Conservation (phyloP, 495 filamentous ascomycete genomes). For the Xylaria longipes region DNA sequence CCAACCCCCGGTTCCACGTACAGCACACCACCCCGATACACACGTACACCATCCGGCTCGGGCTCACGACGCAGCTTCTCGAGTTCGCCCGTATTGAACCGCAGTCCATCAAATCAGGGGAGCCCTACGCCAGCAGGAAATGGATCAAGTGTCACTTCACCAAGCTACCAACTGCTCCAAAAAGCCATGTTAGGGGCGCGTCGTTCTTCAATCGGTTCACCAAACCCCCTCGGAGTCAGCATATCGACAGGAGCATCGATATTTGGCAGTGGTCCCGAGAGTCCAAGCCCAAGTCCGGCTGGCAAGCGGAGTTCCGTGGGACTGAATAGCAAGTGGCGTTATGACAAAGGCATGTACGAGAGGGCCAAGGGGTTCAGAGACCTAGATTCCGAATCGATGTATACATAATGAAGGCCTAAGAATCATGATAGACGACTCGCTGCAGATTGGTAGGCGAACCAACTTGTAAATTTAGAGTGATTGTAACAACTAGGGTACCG, state of each 20-base stretch:
- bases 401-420: slow-evolving; percentile 26
- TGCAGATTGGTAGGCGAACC: background rate
- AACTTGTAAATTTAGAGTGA: background rate
- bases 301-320: slow-evolving; percentile 73
- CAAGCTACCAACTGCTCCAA: slow-evolving; percentile 70
- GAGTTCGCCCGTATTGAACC: slow-evolving; percentile 56
- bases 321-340: slow-evolving; percentile 90
- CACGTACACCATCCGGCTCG: slow-evolving; percentile 68
- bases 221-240: slow-evolving; percentile 54
- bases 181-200: slow-evolving; percentile 67
- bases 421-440: background rate
- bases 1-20: slow-evolving; percentile 70
- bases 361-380: slow-evolving; percentile 48
- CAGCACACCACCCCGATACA: slow-evolving; percentile 87
- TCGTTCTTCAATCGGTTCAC: slow-evolving; percentile 68
- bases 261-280: slow-evolving; percentile 46
- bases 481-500: slow-evolving; percentile 2
- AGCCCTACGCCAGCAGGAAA: slow-evolving; percentile 34
- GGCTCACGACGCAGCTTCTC: slow-evolving; percentile 60
- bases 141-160: slow-evolving; percentile 36
- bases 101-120: slow-evolving; percentile 43
- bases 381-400: slow-evolving; percentile 47
- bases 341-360: slow-evolving; percentile 63
- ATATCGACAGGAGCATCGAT: slow-evolving; percentile 54
- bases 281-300: slow-evolving; percentile 68